These are phyloP conservation scores for Trametes meyenii DNA, from an alignment of 768 basidiomycete species.

Conservation along the genomic window DNA sequence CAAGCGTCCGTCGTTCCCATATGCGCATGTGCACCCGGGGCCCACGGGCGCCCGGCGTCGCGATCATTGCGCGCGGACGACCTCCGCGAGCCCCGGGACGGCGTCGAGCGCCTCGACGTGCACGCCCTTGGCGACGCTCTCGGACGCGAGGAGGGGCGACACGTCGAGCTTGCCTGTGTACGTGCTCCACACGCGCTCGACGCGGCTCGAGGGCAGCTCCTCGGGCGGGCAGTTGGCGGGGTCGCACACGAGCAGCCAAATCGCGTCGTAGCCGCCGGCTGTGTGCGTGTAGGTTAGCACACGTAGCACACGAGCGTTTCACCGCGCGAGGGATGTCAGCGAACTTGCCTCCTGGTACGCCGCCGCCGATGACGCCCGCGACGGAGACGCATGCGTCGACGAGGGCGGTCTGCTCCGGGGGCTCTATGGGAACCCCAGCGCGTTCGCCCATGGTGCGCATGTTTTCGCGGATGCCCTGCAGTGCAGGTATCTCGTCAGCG, in stretches of 20 bases:
- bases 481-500: neutral
- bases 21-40: too few relatives aligned
- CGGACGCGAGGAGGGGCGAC: conserved; percentile 70
- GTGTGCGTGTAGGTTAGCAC: neutral
- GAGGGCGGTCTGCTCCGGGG: conserved; percentile 80
- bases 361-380: conserved; percentile 89
- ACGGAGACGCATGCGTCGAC: conserved; percentile 76
- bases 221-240: conserved; percentile 46
- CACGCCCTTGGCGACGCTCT: conserved; percentile 69
- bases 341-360: conserved; percentile 90
- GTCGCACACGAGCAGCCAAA: conserved; percentile 88
- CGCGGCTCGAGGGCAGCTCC: conserved; percentile 51
- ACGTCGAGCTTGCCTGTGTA: conserved; percentile 62
- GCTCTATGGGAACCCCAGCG: conserved; percentile 88
- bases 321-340: neutral
- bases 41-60: neutral
- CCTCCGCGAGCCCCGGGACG: conserved; percentile 55
- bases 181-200: conserved; percentile 69
- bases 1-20: neutral
- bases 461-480: conserved; percentile 69
- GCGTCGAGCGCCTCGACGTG: conserved; percentile 61
- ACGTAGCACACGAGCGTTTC: neutral
- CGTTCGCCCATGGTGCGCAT: conserved; percentile 85
- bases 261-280: conserved; percentile 98
- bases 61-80: conserved; percentile 17